Percentiles rank a stretch among this genome's conserved stretches.
phyloP scores from a whole-genome alignment of 345 rosid genomes.

The Excoecaria cochinchinensis region DNA sequence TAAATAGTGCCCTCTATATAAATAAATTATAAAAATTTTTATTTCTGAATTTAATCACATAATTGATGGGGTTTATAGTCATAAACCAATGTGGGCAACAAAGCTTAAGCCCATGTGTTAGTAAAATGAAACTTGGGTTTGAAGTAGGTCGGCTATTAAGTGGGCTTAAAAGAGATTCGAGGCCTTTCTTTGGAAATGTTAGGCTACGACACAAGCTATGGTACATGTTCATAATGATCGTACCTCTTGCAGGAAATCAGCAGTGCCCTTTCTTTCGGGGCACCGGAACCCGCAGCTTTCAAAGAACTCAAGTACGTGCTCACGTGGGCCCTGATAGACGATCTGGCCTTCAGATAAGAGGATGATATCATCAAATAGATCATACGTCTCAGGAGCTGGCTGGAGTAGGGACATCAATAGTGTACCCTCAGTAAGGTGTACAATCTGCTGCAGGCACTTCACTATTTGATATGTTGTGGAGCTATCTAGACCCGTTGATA shows the following conservation, averaged over 20 bases:
- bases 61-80: too few species aligned
- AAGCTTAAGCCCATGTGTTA: too few species aligned
- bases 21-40: too few species aligned
- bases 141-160: neutral
- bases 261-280: constrained; percentile 84
- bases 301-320: constrained; percentile 59
- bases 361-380: constrained; percentile 79
- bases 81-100: too few species aligned
- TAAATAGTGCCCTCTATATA: too few species aligned
- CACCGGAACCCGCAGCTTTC: constrained; percentile 68
- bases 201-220: neutral
- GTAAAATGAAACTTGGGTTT: neutral
- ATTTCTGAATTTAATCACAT: too few species aligned
- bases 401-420: constrained; percentile 78
- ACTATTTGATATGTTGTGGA: constrained; percentile 88
- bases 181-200: neutral
- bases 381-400: constrained; percentile 91
- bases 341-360: constrained; percentile 79
- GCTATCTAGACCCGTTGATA: constrained; percentile 92
- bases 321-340: constrained; percentile 87
- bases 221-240: neutral
- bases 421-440: constrained; percentile 68
- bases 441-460: constrained; percentile 81
- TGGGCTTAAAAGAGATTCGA: neutral
- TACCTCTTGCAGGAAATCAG: constrained; percentile 96